Evolutionary conservation across 306 rosid species (phyloP).

Genomic region (Psophocarpus tetragonolobus): DNA sequence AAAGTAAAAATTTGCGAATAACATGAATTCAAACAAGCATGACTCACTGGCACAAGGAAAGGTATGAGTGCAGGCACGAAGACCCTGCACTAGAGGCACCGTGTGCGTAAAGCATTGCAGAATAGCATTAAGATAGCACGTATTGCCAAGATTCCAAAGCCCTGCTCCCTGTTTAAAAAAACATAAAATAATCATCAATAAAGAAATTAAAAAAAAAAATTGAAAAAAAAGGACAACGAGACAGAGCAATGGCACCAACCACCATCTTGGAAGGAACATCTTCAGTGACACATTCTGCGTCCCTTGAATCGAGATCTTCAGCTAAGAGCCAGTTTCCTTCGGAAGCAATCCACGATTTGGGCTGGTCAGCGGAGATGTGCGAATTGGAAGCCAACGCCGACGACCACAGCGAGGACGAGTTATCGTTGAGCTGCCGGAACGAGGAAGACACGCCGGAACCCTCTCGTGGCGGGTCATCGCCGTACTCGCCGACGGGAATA

Average conservation of each 20-base stretch:
- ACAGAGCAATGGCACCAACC: neutral
- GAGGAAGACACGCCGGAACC: slow-evolving; percentile 15
- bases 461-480: slow-evolving; percentile 1
- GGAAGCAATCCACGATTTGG: neutral
- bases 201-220: neutral
- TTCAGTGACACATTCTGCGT: neutral
- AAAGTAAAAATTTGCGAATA: neutral
- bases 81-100: slow-evolving; percentile 66
- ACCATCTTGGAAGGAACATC: slow-evolving; percentile 50
- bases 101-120: slow-evolving; percentile 92
- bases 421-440: neutral
- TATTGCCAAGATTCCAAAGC: slow-evolving; percentile 74
- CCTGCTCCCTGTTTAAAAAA: slow-evolving; percentile 77
- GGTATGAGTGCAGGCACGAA: slow-evolving; percentile 52
- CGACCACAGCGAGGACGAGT: slow-evolving; percentile 12
- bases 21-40: neutral
- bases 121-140: slow-evolving; percentile 83
- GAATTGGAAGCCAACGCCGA: neutral
- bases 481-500: neutral
- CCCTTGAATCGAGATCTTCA: neutral
- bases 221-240: neutral
- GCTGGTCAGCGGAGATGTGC: slow-evolving; percentile 17
- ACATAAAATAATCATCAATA: neutral
- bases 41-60: slow-evolving; percentile 49
- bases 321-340: neutral